Evolutionary conservation across 139 green algal genomes (phyloP).

Genomic region (Zygnema circumcarinatum): DNA sequence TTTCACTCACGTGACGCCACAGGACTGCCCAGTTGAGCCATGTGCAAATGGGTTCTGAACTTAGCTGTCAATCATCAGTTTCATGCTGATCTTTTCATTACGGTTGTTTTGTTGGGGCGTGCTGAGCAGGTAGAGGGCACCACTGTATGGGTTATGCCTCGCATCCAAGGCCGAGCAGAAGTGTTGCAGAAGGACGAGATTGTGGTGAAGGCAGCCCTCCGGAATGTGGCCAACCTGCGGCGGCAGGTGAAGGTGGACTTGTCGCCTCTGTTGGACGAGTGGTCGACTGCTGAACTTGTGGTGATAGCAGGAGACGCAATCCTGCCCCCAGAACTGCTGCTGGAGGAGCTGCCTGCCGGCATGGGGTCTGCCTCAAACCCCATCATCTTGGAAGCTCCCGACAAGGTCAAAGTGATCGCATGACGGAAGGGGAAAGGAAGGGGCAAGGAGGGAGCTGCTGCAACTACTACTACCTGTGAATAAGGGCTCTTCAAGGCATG

Average conservation of each 20-base stretch:
- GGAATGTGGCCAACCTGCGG: neutral
- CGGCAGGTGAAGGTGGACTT: neutral
- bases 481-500: neutral
- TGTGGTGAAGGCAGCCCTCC: neutral
- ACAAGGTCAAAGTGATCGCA: neutral
- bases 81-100: neutral
- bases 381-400: neutral
- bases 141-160: neutral
- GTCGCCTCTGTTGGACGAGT: neutral
- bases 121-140: neutral
- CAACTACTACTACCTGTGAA: neutral
- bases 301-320: neutral
- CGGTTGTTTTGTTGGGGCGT: neutral
- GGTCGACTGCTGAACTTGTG: neutral
- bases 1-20: no score
- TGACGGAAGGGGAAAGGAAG: neutral
- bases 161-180: neutral
- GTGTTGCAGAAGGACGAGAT: neutral
- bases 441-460: neutral
- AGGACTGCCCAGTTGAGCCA: no score
- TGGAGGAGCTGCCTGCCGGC: neutral
- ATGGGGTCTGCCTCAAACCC: neutral
- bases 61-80: no score
- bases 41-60: no score
- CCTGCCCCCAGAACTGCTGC: neutral